These are phyloP conservation scores for Trypanosoma platydactyli DNA, from an alignment of 208 protist species.

Conservation along the genomic window DNA sequence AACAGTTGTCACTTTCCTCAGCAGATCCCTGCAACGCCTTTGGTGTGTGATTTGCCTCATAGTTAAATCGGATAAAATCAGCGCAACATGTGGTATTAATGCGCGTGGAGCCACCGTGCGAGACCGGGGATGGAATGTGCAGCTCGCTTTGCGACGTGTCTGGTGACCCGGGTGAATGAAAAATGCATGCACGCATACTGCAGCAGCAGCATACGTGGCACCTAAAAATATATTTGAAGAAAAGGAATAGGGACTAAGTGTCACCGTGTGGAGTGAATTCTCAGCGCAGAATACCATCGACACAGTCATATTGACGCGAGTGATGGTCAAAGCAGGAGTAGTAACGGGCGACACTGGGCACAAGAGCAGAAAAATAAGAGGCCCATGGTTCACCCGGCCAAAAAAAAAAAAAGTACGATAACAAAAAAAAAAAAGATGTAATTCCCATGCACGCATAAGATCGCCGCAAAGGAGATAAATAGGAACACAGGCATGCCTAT, in stretches of 20 bases:
- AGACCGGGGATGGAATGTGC: slow-evolving; percentile 13
- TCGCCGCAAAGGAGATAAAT: neutral
- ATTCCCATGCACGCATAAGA: neutral
- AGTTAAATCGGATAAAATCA: too few relatives aligned
- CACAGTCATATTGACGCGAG: too few relatives aligned
- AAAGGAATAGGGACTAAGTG: too few relatives aligned
- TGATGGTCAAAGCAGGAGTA: neutral
- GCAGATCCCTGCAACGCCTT: too few relatives aligned
- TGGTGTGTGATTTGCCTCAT: too few relatives aligned
- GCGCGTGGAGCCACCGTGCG: neutral
- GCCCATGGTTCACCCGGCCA: neutral
- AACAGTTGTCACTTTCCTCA: too few relatives aligned
- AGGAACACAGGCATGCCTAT: neutral
- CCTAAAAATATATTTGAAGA: too few relatives aligned
- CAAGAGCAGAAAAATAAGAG: slow-evolving; percentile 4
- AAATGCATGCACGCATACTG: neutral
- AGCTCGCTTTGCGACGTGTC: slow-evolving; percentile 21
- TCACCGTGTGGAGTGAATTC: too few relatives aligned
- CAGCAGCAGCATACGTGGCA: neutral
- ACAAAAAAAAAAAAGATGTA: neutral
- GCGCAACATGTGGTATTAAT: too few relatives aligned
- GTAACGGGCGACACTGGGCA: neutral
- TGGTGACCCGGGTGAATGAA: neutral
- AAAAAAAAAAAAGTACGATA: neutral
- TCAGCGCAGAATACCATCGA: too few relatives aligned